These are phyloP conservation scores for Combretum micranthum DNA, from an alignment of 345 rosid species.

Conservation along the genomic window DNA sequence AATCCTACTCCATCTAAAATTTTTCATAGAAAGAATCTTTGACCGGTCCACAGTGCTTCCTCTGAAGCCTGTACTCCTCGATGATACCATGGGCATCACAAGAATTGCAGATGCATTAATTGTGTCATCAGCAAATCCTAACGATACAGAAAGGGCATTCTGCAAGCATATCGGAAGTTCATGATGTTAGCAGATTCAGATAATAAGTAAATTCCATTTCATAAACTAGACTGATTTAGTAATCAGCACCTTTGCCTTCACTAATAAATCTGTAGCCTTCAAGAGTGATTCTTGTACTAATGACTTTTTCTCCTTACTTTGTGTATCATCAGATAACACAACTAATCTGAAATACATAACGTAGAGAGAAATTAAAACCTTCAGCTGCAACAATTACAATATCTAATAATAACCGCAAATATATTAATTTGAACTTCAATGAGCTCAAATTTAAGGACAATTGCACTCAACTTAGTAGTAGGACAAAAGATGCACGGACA, in stretches of 20 bases:
- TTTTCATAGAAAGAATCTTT: conserved; percentile 54
- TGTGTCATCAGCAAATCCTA: conserved; percentile 83
- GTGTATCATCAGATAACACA: conserved; percentile 39
- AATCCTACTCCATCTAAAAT: conserved; percentile 58
- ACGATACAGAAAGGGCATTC: conserved; percentile 59
- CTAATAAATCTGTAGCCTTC: conserved; percentile 46
- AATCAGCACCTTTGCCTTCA: conserved; percentile 71
- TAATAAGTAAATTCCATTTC: background rate
- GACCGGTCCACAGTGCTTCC: conserved; percentile 61
- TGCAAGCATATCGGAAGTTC: conserved; percentile 24
- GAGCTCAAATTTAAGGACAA: too few relatives aligned
- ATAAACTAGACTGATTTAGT: background rate
- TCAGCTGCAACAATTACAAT: background rate
- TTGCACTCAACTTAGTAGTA: too few relatives aligned
- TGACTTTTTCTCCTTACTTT: conserved; percentile 57
- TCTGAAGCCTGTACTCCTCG: conserved; percentile 85
- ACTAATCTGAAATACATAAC: conserved; percentile 36
- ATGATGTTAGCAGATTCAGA: too few relatives aligned
- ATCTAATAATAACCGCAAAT: background rate
- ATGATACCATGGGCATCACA: conserved; percentile 98
- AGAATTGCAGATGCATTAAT: conserved; percentile 92
- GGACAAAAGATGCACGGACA: too few relatives aligned
- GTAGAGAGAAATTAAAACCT: background rate
- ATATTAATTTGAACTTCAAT: too few relatives aligned
- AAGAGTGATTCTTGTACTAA: conserved; percentile 41